Percentiles rank a stretch among this genome's conserved stretches.
phyloP scores from a whole-genome alignment of 352 stramenopile species.

The Phytophthora sansomeana region DNA sequence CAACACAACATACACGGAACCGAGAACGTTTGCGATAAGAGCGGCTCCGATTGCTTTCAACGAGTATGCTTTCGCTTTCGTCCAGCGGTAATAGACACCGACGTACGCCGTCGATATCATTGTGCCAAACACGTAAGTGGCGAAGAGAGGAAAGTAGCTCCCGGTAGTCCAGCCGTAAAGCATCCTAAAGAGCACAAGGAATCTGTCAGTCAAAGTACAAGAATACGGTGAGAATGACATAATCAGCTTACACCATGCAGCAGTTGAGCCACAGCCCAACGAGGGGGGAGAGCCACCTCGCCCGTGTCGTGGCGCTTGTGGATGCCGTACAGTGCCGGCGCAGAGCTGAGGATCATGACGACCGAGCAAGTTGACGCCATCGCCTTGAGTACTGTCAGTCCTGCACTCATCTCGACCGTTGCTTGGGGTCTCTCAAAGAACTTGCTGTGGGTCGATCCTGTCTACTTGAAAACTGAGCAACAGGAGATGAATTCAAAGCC shows the following conservation, averaged over 20 bases:
- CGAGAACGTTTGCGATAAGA: slow-evolving; percentile 22
- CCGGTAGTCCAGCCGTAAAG: slow-evolving; percentile 38
- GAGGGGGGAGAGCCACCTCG: slow-evolving; percentile 31
- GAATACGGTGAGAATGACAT: no score
- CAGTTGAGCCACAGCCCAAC: slow-evolving; percentile 47
- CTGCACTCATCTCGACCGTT: slow-evolving; percentile 28
- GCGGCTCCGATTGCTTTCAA: slow-evolving; percentile 17
- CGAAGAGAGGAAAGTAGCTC: slow-evolving; percentile 43
- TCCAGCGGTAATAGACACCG: slow-evolving; percentile 30
- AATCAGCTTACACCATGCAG: slow-evolving; percentile 37
- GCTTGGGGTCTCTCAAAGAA: neutral
- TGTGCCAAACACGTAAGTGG: slow-evolving; percentile 38
- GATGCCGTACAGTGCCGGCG: slow-evolving; percentile 42
- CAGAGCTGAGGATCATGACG: slow-evolving; percentile 41
- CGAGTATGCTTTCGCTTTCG: slow-evolving; percentile 20
- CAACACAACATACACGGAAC: slow-evolving; percentile 29
- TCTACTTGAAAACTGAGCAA: slow-evolving; percentile 18
- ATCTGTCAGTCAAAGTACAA: neutral
- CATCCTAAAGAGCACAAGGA: slow-evolving; percentile 19
- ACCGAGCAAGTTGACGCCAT: slow-evolving; percentile 46
- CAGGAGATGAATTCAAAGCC: neutral
- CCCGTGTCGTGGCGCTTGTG: slow-evolving; percentile 39
- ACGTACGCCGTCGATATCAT: slow-evolving; percentile 36
- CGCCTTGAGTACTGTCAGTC: slow-evolving; percentile 34
- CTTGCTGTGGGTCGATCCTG: neutral